These are phyloP conservation scores for Fusarium musae DNA, from an alignment of 2,329 filamentous ascomycete species.

Conservation along the genomic window DNA sequence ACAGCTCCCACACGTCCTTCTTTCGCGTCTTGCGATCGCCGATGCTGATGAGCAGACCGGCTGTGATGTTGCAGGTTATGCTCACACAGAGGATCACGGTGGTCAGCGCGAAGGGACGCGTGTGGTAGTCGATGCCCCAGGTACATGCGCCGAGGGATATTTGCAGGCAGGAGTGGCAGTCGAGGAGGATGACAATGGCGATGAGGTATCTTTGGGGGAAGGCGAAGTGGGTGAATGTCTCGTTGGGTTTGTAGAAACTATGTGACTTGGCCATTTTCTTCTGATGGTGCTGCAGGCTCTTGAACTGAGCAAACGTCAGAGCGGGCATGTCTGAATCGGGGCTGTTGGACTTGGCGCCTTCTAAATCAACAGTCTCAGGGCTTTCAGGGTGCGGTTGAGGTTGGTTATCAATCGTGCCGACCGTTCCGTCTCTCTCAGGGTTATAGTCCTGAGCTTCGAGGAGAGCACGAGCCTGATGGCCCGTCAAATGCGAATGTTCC, in stretches of 20 bases:
- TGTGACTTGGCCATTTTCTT: conserved; percentile 83
- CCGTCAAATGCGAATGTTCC: conserved; percentile 28
- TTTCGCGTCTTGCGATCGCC: conserved; percentile 83
- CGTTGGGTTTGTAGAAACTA: conserved; percentile 90
- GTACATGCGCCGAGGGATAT: conserved; percentile 82
- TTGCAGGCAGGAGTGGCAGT: conserved; percentile 82
- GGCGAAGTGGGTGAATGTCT: conserved; percentile 82
- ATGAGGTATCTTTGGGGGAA: conserved; percentile 81
- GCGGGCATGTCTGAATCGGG: conserved; percentile 67
- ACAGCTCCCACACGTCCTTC: conserved; percentile 83
- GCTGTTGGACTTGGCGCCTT: conserved; percentile 51
- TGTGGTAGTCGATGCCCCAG: conserved; percentile 79
- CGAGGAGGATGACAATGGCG: conserved; percentile 80
- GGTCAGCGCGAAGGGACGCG: conserved; percentile 77
- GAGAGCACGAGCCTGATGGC: conserved; percentile 35
- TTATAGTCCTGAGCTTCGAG: conserved; percentile 28
- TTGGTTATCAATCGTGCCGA: conserved; percentile 22
- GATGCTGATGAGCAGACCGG: conserved; percentile 79
- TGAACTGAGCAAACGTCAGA: conserved; percentile 73
- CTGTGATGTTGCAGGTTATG: conserved; percentile 80
- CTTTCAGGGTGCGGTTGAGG: conserved; percentile 57
- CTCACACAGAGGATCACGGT: conserved; percentile 84
- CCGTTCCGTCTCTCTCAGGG: conserved; percentile 13
- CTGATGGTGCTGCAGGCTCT: conserved; percentile 79
- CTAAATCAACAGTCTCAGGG: conserved; percentile 51